Evolutionary conservation across 345 rosid species (phyloP).

Genomic region (Arabis alpina): DNA sequence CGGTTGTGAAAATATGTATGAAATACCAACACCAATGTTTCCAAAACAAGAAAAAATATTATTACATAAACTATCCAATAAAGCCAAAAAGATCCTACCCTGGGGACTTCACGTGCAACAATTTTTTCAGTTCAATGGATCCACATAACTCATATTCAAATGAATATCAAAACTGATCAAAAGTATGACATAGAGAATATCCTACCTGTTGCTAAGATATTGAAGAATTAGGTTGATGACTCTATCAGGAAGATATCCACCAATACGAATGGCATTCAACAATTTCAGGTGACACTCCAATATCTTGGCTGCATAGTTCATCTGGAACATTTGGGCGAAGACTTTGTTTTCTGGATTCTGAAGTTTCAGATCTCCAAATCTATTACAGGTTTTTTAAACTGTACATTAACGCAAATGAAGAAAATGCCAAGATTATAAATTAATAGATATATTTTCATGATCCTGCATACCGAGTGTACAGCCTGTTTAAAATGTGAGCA

Average conservation of each 20-base stretch:
- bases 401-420: slow-evolving; percentile 3
- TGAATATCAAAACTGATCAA: not conserved
- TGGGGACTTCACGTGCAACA: not conserved
- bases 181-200: slow-evolving; percentile 27
- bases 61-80: slow-evolving; percentile 4
- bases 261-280: slow-evolving; percentile 76
- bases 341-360: slow-evolving; percentile 90
- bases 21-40: not conserved
- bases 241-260: slow-evolving; percentile 97
- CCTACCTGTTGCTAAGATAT: slow-evolving; percentile 91
- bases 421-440: slow-evolving; percentile 14
- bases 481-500: slow-evolving; percentile 93
- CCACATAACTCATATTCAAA: slow-evolving; percentile 7
- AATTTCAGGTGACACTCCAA: slow-evolving; percentile 91
- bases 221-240: slow-evolving; percentile 96
- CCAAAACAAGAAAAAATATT: not conserved
- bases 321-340: slow-evolving; percentile 94
- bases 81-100: slow-evolving; percentile 13
- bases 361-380: slow-evolving; percentile 97
- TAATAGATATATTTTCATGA: not conserved
- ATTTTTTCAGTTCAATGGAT: not conserved
- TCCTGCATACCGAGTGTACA: slow-evolving; percentile 73
- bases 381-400: slow-evolving; percentile 33
- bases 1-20: not conserved
- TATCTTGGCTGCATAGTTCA: slow-evolving; percentile 86